phyloP scores from a whole-genome alignment of 768 basidiomycete species.

The Lanmaoa rubissima region DNA sequence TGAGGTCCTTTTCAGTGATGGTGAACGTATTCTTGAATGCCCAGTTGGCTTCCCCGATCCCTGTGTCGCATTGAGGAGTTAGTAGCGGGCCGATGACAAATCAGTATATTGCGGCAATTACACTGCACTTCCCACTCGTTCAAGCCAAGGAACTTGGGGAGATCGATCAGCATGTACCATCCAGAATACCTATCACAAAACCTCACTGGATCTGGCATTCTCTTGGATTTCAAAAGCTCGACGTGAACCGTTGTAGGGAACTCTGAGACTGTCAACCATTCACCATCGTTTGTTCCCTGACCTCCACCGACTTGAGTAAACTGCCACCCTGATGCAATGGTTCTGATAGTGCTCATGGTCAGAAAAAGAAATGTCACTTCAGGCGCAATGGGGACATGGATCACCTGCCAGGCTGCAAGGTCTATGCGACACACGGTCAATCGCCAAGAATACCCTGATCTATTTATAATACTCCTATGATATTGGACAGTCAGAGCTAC shows the following conservation, averaged over 20 bases:
- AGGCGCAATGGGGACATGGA: background rate
- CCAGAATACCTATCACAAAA: background rate
- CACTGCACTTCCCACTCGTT: conserved; percentile 93
- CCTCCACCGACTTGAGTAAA: conserved; percentile 69
- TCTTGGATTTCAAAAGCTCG: conserved; percentile 70
- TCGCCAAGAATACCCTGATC: conserved; percentile 16
- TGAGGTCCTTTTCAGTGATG: conserved; percentile 46
- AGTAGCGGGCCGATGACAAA: background rate
- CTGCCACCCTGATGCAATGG: conserved; percentile 51
- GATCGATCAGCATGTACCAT: conserved; percentile 6
- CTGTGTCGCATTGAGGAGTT: conserved; percentile 36
- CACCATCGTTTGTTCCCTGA: conserved; percentile 53
- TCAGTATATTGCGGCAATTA: conserved; percentile 33
- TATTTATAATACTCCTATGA: background rate
- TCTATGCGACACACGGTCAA: background rate
- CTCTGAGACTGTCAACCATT: conserved; percentile 62
- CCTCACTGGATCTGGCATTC: conserved; percentile 80
- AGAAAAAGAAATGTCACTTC: background rate
- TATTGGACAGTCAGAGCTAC: background rate
- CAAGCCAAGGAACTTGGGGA: conserved; percentile 63
- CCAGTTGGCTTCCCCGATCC: conserved; percentile 90
- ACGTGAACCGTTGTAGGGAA: conserved; percentile 89
- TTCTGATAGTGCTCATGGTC: conserved; percentile 23
- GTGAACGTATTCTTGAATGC: conserved; percentile 69
- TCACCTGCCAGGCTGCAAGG: background rate